phyloP scores from a whole-genome alignment of 176 grass and related monocot genomes.

The Oryza rufipogon region DNA sequence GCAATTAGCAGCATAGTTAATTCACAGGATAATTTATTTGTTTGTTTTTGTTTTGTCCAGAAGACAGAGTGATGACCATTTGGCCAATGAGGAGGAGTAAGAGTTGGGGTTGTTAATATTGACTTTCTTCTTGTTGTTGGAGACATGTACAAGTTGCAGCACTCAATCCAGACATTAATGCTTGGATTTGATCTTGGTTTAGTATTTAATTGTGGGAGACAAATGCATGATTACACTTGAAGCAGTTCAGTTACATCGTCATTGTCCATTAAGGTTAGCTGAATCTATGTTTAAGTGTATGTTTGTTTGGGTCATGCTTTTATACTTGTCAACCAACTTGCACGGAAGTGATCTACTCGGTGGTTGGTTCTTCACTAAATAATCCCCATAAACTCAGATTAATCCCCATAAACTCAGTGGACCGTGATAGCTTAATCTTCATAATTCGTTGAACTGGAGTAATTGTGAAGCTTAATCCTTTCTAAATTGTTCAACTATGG shows the following conservation, averaged over 20 bases:
- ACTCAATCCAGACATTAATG: not conserved
- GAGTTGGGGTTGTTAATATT: conserved; percentile 25
- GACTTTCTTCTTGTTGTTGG: conserved; percentile 31
- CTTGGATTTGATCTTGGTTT: not conserved
- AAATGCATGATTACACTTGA: conserved; percentile 5
- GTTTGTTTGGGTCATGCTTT: not conserved
- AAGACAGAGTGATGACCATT: conserved; percentile 4
- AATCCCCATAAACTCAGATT: not conserved
- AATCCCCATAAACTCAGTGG: no score
- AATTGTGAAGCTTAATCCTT: no score
- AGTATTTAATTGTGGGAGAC: conserved; percentile 18
- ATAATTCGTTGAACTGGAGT: no score
- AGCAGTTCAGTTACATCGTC: conserved; percentile 26
- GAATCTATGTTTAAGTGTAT: not conserved
- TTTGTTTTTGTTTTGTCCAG: not conserved
- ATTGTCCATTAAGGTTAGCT: not conserved
- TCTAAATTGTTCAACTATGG: no score
- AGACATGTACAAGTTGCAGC: not conserved
- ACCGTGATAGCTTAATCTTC: no score
- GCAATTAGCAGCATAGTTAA: conserved; percentile 17
- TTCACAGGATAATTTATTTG: not conserved
- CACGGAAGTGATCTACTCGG: not conserved
- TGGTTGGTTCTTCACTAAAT: not conserved
- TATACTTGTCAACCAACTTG: not conserved
- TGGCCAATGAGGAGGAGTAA: conserved; percentile 7